These are phyloP conservation scores for Dittrichia graveolens DNA, from an alignment of 129 eudicot genomes.

Conservation along the genomic window DNA sequence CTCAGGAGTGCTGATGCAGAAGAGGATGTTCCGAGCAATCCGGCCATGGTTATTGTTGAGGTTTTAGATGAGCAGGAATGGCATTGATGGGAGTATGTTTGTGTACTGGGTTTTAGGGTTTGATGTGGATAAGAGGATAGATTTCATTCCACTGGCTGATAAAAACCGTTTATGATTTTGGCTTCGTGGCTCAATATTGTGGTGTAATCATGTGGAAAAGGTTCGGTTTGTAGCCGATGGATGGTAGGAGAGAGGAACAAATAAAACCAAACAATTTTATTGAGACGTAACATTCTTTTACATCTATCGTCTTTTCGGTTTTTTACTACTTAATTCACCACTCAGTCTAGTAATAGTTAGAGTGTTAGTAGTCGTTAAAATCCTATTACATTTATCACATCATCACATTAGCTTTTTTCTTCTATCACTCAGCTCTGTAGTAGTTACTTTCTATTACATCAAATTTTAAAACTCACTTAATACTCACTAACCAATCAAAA, in stretches of 20 bases:
- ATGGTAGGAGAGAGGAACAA: not conserved
- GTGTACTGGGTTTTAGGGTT: not conserved
- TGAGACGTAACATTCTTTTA: too few relatives aligned
- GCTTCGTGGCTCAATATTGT: slow-evolving; percentile 22
- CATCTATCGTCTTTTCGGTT: too few relatives aligned
- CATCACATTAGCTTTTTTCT: too few relatives aligned
- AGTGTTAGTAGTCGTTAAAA: too few relatives aligned
- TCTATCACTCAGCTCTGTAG: too few relatives aligned
- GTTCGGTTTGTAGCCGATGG: slow-evolving; percentile 21
- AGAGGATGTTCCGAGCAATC: slow-evolving; percentile 52
- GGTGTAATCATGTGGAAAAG: not conserved
- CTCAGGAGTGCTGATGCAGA: slow-evolving; percentile 42
- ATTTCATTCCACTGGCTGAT: slow-evolving; percentile 34
- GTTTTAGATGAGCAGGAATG: slow-evolving; percentile 1
- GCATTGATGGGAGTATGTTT: slow-evolving; percentile 13
- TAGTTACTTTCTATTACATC: too few relatives aligned
- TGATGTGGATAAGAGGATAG: slow-evolving; percentile 51
- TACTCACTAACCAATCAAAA: too few relatives aligned
- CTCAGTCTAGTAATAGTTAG: too few relatives aligned
- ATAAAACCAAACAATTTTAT: not conserved
- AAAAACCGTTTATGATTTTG: not conserved
- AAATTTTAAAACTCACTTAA: too few relatives aligned
- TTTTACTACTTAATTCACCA: too few relatives aligned
- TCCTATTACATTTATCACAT: too few relatives aligned
- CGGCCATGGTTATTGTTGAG: slow-evolving; percentile 45